A percentile compares a stretch with the other conserved stretches of the same genome.
Conservation (phyloP, 768 basidiomycete species). For the Rhodotorula diobovata region DNA sequence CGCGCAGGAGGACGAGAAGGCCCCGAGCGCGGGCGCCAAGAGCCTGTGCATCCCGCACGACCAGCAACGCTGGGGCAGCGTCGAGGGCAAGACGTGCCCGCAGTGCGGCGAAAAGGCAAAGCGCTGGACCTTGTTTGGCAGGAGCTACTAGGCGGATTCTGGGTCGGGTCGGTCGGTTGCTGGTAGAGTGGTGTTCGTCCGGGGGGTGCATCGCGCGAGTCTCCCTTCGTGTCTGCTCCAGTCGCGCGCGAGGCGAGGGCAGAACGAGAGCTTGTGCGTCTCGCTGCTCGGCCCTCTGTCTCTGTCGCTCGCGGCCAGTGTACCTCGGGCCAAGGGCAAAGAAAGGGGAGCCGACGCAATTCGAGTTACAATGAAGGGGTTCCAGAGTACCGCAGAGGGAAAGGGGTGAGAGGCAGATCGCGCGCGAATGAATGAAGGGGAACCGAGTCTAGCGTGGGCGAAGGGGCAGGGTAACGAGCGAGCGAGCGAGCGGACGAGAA, state of each 20-base stretch:
- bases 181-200: no score
- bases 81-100: conserved; percentile 80
- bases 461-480: not conserved
- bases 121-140: conserved; percentile 94
- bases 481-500: not conserved
- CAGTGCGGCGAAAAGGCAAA: conserved; percentile 66
- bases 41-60: conserved; percentile 95
- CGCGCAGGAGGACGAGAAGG: conserved; percentile 72
- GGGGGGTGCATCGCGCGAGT: no score
- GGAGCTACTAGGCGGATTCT: conserved; percentile 44
- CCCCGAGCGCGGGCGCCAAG: conserved; percentile 95
- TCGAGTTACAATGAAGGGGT: no score
- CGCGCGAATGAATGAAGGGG: no score
- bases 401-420: not conserved
- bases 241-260: no score
- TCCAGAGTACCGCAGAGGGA: not conserved
- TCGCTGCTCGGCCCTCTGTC: no score
- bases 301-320: no score
- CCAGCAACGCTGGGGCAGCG: conserved; percentile 71
- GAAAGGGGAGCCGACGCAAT: no score
- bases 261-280: no score
- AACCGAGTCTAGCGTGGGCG: not conserved
- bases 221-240: no score
- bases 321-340: not conserved
- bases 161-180: no score